Evolutionary conservation across 352 stramenopile genomes (phyloP), one percentile per base, ranked within the genome.

Genomic region (Phytophthora brassicae): DNA sequence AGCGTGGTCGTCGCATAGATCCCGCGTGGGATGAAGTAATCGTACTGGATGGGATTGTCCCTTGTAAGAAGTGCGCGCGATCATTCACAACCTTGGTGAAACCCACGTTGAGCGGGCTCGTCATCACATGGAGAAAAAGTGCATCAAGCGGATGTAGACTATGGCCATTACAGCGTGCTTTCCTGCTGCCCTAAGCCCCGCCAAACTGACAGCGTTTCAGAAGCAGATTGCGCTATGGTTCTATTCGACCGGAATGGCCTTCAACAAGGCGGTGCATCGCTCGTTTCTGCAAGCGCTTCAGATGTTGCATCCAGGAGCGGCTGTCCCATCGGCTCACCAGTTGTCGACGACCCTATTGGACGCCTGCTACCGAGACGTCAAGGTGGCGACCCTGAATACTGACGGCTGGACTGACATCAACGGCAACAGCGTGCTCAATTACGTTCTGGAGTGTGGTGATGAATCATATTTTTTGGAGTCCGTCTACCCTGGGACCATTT

Each of bases 371-470:
- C 43, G 17, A 1, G 36, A 26, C 4, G 16, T 62, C 7, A 28
- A n/a, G 14, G 14, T 33, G 4, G 22, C 2, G 54, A 54, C 45
- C 0, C 46, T 56, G 9, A 16, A 14, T 4, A 56, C 26, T 1
- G 36, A 56, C 31, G 45, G 35, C 19, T 63, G 56, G 56, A 45
- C 36, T 1, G 36, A 63, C 8, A 28, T 63, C 24, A 56, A 63
- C 12, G 45, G 28, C 11, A 51, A 56, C 26, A 31, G 26, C 4
- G 26, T 31, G 8, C 4, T 31, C 26, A 31, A 31, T 31, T 31
- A 31, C 26, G 26, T 31, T 31, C 26, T 31, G 26, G 26, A 31
- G 26, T 31, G 26, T 31, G 44, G 35, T 3, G 16, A 42, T 6
- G 17, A 45, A 3, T 39, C n/a, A 13, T 56, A 45, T 6, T 11